Evolutionary conservation across 2,329 filamentous ascomycete genomes (phyloP).

Genomic region (Penicillium sclerotigenum): DNA sequence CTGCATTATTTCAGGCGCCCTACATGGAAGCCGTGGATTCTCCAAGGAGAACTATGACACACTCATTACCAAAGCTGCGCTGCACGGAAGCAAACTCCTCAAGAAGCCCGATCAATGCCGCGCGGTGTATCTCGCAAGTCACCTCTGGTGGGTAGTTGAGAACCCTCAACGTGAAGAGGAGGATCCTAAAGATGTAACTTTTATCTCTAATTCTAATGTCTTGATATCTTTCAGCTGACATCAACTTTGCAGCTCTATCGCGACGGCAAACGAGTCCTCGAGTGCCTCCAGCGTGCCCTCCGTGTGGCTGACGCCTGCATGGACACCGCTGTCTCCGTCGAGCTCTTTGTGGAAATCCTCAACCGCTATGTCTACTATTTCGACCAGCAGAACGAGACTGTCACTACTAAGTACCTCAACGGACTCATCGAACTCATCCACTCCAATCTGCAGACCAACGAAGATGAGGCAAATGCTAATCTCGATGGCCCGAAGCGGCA

Average conservation of each 20-base stretch:
- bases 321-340: conserved; percentile 95
- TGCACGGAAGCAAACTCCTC: conserved; percentile 93
- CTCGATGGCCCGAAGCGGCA: conserved; percentile 89
- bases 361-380: conserved; percentile 99
- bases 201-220: conserved; percentile 15
- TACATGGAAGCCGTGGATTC: conserved; percentile 87
- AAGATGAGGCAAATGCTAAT: conserved; percentile 61
- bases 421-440: conserved; percentile 97
- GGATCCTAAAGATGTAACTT: conserved; percentile 71
- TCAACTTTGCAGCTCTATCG: conserved; percentile 71
- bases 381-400: conserved; percentile 97
- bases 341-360: conserved; percentile 96
- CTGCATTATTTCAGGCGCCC: conserved; percentile 82
- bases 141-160: conserved; percentile 96
- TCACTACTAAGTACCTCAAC: conserved; percentile 97
- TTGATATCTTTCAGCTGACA: conserved; percentile 5
- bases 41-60: conserved; percentile 98
- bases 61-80: conserved; percentile 92
- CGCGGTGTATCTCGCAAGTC: conserved; percentile 92
- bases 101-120: conserved; percentile 98
- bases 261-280: conserved; percentile 92
- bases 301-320: conserved; percentile 98
- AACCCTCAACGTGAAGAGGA: conserved; percentile 73
- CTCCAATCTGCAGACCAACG: conserved; percentile 85
- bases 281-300: conserved; percentile 91